Percentiles rank a stretch among this genome's conserved stretches.
Conservation (phyloP, 768 basidiomycete species). For the Suillus weaverae region DNA sequence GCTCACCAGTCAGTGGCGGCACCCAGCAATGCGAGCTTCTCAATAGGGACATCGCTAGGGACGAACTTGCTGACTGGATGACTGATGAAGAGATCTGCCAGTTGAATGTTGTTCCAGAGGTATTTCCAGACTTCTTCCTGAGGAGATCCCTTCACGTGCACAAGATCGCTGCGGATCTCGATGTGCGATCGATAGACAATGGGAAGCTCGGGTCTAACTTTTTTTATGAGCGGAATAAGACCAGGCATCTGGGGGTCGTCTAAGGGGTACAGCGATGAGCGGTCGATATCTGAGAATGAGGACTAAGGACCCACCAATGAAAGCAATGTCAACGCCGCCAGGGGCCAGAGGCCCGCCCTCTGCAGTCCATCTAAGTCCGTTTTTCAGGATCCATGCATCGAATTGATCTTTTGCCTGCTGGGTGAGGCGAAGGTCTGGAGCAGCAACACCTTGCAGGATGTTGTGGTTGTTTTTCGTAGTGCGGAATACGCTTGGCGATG, state of each 20-base stretch:
- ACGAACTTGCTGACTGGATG: constrained; percentile 96
- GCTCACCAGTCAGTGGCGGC: constrained; percentile 82
- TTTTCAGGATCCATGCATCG: constrained; percentile 87
- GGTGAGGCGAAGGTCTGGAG: constrained; percentile 73
- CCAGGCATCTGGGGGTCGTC: constrained; percentile 95
- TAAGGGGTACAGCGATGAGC: constrained; percentile 24
- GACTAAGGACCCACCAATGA: constrained; percentile 62
- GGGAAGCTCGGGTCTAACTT: constrained; percentile 79
- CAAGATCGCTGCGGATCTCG: constrained; percentile 87
- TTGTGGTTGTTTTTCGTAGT: constrained; percentile 97
- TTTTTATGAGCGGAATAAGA: constrained; percentile 88
- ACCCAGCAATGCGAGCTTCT: constrained; percentile 72
- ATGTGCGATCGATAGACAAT: constrained; percentile 96
- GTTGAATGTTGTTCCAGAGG: constrained; percentile 89
- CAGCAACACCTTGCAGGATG: constrained; percentile 90
- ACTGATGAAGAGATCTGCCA: constrained; percentile 89
- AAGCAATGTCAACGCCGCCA: constrained; percentile 84
- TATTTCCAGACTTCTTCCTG: constrained; percentile 95
- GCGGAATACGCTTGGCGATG: constrained; percentile 86
- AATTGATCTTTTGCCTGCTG: constrained; percentile 78
- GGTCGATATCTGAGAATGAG: constrained; percentile 5
- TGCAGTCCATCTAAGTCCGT: constrained; percentile 85
- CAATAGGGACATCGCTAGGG: constrained; percentile 75
- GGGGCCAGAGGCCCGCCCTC: constrained; percentile 82
- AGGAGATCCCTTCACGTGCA: constrained; percentile 77